Conservation (phyloP, 495 filamentous ascomycete species). For the Hyphodiscus hymeniophilus region DNA sequence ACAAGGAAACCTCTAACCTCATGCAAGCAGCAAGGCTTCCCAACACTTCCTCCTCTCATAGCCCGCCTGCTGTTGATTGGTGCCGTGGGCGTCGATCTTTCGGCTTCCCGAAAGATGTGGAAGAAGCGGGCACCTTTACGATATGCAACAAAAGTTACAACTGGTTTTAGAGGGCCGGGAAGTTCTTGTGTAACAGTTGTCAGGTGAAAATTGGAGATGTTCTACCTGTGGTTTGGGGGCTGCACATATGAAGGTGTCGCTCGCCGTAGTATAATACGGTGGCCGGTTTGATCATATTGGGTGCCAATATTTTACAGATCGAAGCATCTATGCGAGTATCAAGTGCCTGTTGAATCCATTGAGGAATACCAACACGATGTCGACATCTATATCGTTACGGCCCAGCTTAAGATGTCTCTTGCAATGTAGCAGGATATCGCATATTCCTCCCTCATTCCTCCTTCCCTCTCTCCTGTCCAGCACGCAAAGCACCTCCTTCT, state of each 20-base stretch:
- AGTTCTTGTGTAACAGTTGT: not conserved
- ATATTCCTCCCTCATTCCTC: conserved; percentile 20
- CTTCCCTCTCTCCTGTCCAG: conserved; percentile 15
- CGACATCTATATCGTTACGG: conserved; percentile 33
- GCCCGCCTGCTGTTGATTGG: not conserved
- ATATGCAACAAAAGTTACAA: conserved; percentile 10
- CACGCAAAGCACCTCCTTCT: conserved; percentile 23
- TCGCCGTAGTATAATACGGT: conserved; percentile 1
- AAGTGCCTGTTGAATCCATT: conserved; percentile 6
- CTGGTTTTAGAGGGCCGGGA: too few relatives aligned
- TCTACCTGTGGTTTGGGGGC: not conserved
- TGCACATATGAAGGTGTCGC: not conserved
- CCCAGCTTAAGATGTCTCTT: conserved; percentile 26
- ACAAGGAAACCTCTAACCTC: not conserved
- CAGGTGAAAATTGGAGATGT: not conserved
- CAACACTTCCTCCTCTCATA: not conserved
- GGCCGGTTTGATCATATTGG: not conserved
- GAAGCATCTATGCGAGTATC: not conserved
- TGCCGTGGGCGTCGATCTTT: not conserved
- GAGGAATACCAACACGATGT: conserved; percentile 26
- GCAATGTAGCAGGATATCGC: conserved; percentile 9
- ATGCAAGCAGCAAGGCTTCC: not conserved
- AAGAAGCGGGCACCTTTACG: conserved; percentile 2
- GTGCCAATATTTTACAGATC: not conserved
- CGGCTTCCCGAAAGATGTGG: conserved; percentile 4